Conservation (phyloP, 129 eudicot species). For the Ambrosia trifida region DNA sequence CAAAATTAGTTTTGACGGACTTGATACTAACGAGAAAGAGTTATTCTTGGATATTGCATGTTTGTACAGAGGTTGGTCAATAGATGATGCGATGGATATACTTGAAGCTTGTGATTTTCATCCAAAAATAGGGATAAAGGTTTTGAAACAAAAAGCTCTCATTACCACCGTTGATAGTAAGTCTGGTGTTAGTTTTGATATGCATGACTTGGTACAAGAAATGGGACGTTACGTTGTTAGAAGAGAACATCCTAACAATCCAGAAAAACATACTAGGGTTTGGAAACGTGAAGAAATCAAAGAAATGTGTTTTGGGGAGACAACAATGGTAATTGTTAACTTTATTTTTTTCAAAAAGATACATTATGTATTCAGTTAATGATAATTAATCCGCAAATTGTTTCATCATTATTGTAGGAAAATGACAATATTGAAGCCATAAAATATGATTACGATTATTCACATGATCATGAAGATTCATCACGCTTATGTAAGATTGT, state of each 20-base stretch:
- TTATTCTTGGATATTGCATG: conserved; percentile 14
- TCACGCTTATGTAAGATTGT: not conserved
- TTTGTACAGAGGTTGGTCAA: not conserved
- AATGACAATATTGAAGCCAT: not conserved
- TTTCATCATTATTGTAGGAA: not conserved
- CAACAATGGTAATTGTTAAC: not conserved
- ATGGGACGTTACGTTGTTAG: conserved; percentile 12
- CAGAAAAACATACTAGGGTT: not conserved
- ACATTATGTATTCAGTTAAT: not conserved
- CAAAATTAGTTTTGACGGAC: not conserved
- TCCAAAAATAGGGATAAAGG: conserved; percentile 4
- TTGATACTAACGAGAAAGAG: not conserved
- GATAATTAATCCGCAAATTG: too few species aligned
- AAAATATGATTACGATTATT: not conserved
- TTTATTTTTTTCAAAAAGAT: not conserved
- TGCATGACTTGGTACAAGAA: conserved; percentile 7
- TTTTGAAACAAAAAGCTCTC: not conserved
- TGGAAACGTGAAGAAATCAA: not conserved
- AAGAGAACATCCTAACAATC: not conserved
- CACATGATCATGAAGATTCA: too few species aligned
- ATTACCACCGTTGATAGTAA: not conserved
- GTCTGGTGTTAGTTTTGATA: not conserved
- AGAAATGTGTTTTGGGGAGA: not conserved
- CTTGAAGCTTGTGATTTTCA: not conserved
- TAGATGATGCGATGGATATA: not conserved